phyloP scores from a whole-genome alignment of 1,284 basidiomycete species.

The Agroathelia rolfsii region DNA sequence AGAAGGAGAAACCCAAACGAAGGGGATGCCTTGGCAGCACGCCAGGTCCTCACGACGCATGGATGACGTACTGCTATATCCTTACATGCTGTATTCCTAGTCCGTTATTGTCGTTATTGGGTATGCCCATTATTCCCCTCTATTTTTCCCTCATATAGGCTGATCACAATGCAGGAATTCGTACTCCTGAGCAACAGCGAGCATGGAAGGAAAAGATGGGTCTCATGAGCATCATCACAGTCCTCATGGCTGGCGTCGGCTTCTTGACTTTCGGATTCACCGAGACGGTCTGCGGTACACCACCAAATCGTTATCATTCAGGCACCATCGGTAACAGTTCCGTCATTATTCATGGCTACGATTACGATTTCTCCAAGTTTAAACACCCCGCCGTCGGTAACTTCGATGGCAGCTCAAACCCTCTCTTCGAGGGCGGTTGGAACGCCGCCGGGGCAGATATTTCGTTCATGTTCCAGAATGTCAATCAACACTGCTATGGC shows the following conservation, averaged over 20 bases:
- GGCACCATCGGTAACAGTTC: conserved; percentile 74
- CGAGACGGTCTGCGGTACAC: conserved; percentile 82
- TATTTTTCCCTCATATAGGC: conserved; percentile 5
- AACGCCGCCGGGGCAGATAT: conserved; percentile 79
- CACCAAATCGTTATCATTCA: conserved; percentile 71
- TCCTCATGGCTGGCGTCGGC: conserved; percentile 88
- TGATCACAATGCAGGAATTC: conserved; percentile 50
- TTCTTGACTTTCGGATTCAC: conserved; percentile 99
- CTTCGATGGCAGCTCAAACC: conserved; percentile 77
- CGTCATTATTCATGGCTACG: conserved; percentile 88
- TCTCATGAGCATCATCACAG: conserved; percentile 70
- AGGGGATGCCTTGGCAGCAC: conserved; percentile 58
- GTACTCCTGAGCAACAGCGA: conserved; percentile 87
- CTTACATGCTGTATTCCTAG: conserved; percentile 80
- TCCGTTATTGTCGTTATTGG: conserved; percentile 57
- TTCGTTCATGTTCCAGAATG: conserved; percentile 90
- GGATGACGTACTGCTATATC: conserved; percentile 94
- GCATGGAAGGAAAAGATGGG: conserved; percentile 99
- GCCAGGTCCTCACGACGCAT: conserved; percentile 84
- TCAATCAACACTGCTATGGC: conserved; percentile 73
- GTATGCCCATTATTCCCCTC: conserved; percentile 30
- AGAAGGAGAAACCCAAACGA: conserved; percentile 31
- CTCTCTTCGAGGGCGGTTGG: conserved; percentile 72
- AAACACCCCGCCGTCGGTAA: conserved; percentile 62
- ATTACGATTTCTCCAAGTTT: conserved; percentile 86